Base-by-base conservation (phyloP, 2,329 filamentous ascomycete genomes). In the Furcasterigmium furcatum region DNA sequence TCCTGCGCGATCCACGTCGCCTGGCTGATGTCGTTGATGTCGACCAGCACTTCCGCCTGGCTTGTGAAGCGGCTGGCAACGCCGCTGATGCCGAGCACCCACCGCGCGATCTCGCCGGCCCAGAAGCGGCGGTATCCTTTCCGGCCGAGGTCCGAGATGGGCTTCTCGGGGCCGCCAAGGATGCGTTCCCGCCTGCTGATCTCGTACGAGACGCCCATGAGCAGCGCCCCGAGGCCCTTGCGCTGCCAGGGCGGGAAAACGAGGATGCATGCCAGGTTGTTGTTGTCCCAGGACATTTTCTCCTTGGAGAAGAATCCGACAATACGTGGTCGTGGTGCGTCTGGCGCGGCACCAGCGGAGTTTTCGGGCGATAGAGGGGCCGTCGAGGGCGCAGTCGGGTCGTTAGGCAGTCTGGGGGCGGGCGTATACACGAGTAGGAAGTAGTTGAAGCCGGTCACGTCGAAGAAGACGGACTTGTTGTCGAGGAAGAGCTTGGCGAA, bases 301-400 rank as follows among this genome's bases (percentile, higher is more conserved):
- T 99, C 94, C 63, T 99, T 97, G 52, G 88, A 95, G 72, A 97
- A 99, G 76, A 97, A 97, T n/a, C 94, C 94, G 1, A 92, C 81
- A 24, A 96, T 84, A 59, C 85, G 82, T 18, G 66, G 60, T 34
- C 65, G 62, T 18, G 58, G 55, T 14, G 22, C 19, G 14, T 29
- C 25, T 13, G 35, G 43, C 14, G 27, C 49, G 2, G 35, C 38
- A 12, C 52, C 46, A 13, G 50, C 32, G 10, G 46, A 38, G 29
- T 39, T 48, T 9, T 46, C 27, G 35, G 39, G 43, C 24, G 24
- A 27, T 12, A 27, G 24, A 9, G 46, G 45, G 2, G 44, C 44
- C 12, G 25, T 46, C 10, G 44, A 43, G 8, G 45, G 29, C 29
- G 55, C 16, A 21, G 41, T 14, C 10, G 47, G 14, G 43, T 21